These are phyloP conservation scores for Neotropicomus parvogracilis DNA, from an alignment of 1,284 basidiomycete species.

Conservation along the genomic window DNA sequence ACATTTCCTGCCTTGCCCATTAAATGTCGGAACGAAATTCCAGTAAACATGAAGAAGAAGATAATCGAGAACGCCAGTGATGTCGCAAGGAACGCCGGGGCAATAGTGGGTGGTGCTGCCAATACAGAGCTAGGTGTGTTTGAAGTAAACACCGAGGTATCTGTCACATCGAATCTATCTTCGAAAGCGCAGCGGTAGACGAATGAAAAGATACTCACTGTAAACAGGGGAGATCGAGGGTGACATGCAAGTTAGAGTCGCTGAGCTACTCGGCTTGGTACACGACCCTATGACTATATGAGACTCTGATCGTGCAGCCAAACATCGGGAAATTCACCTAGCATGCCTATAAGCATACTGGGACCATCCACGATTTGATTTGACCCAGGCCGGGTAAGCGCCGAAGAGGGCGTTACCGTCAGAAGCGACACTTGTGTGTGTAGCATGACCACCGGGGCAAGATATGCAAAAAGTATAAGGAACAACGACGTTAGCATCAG, in stretches of 20 bases:
- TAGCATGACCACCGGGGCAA: conserved; percentile 60
- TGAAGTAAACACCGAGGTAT: conserved; percentile 56
- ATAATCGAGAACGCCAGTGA: conserved; percentile 56
- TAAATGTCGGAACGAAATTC: conserved; percentile 64
- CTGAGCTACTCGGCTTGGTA: conserved; percentile 48
- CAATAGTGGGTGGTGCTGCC: conserved; percentile 57
- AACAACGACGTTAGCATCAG: conserved; percentile 62
- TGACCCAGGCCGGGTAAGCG: conserved; percentile 42
- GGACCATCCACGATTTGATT: conserved; percentile 60
- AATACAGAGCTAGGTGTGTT: conserved; percentile 55
- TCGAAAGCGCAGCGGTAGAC: neutral
- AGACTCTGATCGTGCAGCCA: neutral
- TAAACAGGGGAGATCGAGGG: conserved; percentile 60
- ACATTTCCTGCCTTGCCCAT: conserved; percentile 51
- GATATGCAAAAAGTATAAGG: conserved; percentile 60
- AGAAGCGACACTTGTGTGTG: conserved; percentile 61
- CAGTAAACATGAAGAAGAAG: conserved; percentile 65
- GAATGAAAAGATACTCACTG: conserved; percentile 39
- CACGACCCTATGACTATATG: conserved; percentile 56
- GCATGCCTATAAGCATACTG: conserved; percentile 59
- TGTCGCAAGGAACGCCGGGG: conserved; percentile 62
- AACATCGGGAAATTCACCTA: conserved; percentile 45
- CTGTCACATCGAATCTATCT: conserved; percentile 36
- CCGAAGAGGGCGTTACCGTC: conserved; percentile 56
- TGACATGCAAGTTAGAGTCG: conserved; percentile 51